Evolutionary conservation across 768 basidiomycete species (phyloP).

Genomic region (Lactarius psammicola): DNA sequence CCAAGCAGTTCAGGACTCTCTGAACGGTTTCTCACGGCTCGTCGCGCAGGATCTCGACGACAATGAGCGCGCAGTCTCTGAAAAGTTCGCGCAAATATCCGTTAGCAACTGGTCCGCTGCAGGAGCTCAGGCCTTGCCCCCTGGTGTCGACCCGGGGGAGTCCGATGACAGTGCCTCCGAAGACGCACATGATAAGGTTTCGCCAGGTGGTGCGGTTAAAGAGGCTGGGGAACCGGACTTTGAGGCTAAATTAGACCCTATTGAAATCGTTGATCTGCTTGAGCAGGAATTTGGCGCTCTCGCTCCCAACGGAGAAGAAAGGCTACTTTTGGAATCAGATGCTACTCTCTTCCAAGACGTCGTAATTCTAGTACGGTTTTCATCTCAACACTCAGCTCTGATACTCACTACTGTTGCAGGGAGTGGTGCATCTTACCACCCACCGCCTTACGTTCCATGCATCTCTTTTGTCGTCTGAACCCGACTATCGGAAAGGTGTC

Average conservation of each 20-base stretch:
- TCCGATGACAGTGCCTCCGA: constrained; percentile 30
- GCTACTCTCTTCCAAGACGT: constrained; percentile 50
- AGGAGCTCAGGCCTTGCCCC: constrained; percentile 20
- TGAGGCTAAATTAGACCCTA: constrained; percentile 40
- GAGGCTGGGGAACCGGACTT: background rate
- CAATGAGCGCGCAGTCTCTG: constrained; percentile 38
- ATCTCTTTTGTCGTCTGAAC: constrained; percentile 47
- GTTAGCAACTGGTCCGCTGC: constrained; percentile 38
- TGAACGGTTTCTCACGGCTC: constrained; percentile 42
- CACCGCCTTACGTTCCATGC: constrained; percentile 68
- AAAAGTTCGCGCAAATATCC: constrained; percentile 40
- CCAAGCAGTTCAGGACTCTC: constrained; percentile 27
- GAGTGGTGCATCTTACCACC: constrained; percentile 62
- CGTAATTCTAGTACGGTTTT: constrained; percentile 43
- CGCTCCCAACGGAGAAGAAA: constrained; percentile 45
- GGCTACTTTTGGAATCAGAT: constrained; percentile 53
- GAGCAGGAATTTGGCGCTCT: constrained; percentile 57
- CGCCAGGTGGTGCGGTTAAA: background rate
- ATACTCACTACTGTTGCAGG: constrained; percentile 35
- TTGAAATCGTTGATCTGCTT: constrained; percentile 50
- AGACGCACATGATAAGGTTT: constrained; percentile 29
- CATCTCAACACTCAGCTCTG: constrained; percentile 9
- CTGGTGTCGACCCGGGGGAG: constrained; percentile 9
- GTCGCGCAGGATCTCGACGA: constrained; percentile 42
- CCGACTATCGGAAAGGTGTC: constrained; percentile 38